Base-by-base conservation (phyloP, 768 basidiomycete species). In the Pleurotus cornucopiae region DNA sequence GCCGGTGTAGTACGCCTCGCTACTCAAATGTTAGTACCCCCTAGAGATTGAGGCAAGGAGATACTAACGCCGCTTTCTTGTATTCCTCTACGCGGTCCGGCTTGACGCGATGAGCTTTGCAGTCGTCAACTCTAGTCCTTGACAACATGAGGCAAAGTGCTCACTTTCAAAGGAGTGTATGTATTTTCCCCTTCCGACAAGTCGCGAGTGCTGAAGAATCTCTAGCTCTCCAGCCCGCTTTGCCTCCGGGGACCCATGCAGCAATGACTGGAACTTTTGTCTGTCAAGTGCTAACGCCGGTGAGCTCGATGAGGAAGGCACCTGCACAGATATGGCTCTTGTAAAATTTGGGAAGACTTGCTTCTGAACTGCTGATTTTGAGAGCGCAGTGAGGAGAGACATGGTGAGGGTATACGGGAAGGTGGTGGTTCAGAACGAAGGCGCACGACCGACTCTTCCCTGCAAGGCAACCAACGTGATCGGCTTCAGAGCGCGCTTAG, bases 201-300 rank as follows among this genome's bases (percentile, higher is more conserved):
- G 72, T 63, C 85, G 81, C 2, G 92, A 94, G 68, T 98, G 94
- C 65, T 95, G 91, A 56, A 83, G 81, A 45, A 80, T 73, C 56
- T 88, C 86, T 38, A 83, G 71, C 49, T 91, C 89, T 40, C 93
- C 90, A 44, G 86, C 91, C 64, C 80, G 78, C 72, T 91, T 89
- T 45, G 95, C 95, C 65, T 94, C 86, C 46, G 86, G 85, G 26
- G 92, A 94, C n/a, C 97, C 97, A 70, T 98, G 94, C 57, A 99
- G 75, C 55, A 99, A 68, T 16, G 89, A 83, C 93, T 94, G 71
- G 52, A 64, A 58, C 58, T 62, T 54, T 55, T 60, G 47, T 63
- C 56, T 63, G 61, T 70, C 65, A 69, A 63, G 58, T 54, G 41
- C 41, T 34, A 45, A 14, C 46, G 51, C 25, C 21, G 49, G 34